Evolutionary conservation across 306 rosid species (phyloP).

Genomic region (Pterocarpus santalinus): DNA sequence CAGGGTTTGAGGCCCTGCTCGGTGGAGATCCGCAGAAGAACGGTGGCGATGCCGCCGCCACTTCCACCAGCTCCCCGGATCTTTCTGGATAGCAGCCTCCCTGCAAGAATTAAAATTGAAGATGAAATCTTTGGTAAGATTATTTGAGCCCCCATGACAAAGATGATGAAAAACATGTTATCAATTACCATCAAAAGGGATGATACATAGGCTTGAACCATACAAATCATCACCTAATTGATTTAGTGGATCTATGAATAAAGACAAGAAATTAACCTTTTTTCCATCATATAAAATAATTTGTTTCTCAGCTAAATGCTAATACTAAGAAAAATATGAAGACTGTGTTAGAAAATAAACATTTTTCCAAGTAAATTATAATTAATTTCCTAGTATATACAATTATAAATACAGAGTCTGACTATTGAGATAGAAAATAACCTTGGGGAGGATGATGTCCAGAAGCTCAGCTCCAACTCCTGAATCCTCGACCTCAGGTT

Average conservation of each 20-base stretch:
- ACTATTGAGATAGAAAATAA: slow-evolving; percentile 20
- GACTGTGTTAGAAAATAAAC: slow-evolving; percentile 40
- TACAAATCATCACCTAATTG: slow-evolving; percentile 15
- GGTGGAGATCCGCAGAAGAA: slow-evolving; percentile 94
- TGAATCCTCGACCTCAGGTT: slow-evolving; percentile 63
- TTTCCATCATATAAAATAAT: not conserved
- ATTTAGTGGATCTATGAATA: not conserved
- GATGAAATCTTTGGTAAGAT: not conserved
- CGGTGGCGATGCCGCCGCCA: slow-evolving; percentile 75
- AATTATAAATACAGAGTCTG: not conserved
- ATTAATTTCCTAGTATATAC: not conserved
- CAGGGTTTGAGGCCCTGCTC: slow-evolving; percentile 88
- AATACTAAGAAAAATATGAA: not conserved
- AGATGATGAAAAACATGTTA: not conserved
- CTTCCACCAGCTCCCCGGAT: slow-evolving; percentile 53
- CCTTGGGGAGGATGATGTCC: slow-evolving; percentile 80
- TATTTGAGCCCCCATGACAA: not conserved
- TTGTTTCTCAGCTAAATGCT: slow-evolving; percentile 10
- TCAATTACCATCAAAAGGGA: slow-evolving; percentile 5
- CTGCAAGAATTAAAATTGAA: slow-evolving; percentile 50
- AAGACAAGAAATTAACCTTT: not conserved
- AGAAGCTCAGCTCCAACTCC: slow-evolving; percentile 73
- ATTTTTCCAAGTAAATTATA: not conserved
- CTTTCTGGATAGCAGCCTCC: slow-evolving; percentile 57
- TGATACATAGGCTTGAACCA: not conserved